A percentile compares a stretch with the other conserved stretches of the same genome.
These are phyloP conservation scores for Tuber magnatum DNA, from an alignment of 495 filamentous ascomycete genomes.

Conservation along the genomic window DNA sequence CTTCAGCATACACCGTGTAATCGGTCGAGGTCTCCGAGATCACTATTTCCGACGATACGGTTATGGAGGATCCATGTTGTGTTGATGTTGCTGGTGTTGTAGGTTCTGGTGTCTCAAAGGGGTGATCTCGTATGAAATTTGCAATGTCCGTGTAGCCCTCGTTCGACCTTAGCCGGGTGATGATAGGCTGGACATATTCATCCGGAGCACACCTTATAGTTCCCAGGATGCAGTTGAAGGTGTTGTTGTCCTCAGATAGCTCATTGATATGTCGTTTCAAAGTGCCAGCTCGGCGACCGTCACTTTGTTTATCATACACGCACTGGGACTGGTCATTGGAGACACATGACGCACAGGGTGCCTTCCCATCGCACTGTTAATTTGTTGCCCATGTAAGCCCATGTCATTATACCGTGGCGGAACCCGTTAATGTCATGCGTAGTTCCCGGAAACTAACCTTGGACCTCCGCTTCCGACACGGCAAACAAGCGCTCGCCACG, in stretches of 20 bases:
- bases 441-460: slow-evolving; percentile 23
- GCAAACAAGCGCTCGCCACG: slow-evolving; percentile 34
- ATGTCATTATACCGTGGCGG: slow-evolving; percentile 6
- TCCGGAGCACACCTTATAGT: slow-evolving; percentile 27
- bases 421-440: slow-evolving; percentile 4
- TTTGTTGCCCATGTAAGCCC: slow-evolving; percentile 20
- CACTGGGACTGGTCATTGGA: slow-evolving; percentile 28
- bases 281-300: slow-evolving; percentile 29
- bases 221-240: slow-evolving; percentile 29
- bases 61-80: background rate
- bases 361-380: slow-evolving; percentile 29
- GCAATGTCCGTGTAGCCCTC: slow-evolving; percentile 30
- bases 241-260: slow-evolving; percentile 30
- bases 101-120: slow-evolving; percentile 5
- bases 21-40: background rate
- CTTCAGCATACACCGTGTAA: background rate
- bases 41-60: background rate
- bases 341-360: slow-evolving; percentile 28
- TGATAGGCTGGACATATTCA: slow-evolving; percentile 29
- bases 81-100: background rate
- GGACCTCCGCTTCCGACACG: slow-evolving; percentile 36
- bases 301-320: slow-evolving; percentile 33
- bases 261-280: slow-evolving; percentile 33
- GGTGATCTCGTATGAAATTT: slow-evolving; percentile 29
- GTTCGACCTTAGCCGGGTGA: slow-evolving; percentile 23